These are phyloP conservation scores for Spathaspora gorwiae DNA, from an alignment of 805 yeast species.

Conservation along the genomic window DNA sequence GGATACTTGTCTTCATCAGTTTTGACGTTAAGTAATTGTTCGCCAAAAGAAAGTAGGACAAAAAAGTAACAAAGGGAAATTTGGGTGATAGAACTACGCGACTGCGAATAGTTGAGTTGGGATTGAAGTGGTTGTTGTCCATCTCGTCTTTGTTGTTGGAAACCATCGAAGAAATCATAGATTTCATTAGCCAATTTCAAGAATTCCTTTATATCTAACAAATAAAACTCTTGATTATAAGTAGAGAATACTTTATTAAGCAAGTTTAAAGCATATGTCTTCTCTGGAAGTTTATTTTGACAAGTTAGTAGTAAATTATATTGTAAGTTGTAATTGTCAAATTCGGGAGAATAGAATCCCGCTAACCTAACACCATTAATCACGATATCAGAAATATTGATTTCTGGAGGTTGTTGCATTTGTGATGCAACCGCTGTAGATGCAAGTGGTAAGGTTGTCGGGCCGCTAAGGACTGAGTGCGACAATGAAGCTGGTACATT, in stretches of 20 bases:
- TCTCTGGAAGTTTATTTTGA: conserved; percentile 20
- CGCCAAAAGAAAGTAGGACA: conserved; percentile 34
- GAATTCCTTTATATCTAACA: conserved; percentile 23
- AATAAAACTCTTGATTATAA: conserved; percentile 33
- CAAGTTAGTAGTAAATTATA: conserved; percentile 17
- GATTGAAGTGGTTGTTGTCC: neutral
- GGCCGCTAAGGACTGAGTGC: neutral
- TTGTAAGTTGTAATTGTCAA: conserved; percentile 20
- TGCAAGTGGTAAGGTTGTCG: neutral
- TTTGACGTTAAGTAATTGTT: conserved; percentile 20
- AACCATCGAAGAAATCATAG: conserved; percentile 10
- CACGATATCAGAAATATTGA: neutral
- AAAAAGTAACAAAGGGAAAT: conserved; percentile 26
- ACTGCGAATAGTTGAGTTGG: neutral
- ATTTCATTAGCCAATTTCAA: conserved; percentile 11
- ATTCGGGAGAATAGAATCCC: neutral
- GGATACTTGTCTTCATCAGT: conserved; percentile 13
- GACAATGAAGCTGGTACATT: neutral
- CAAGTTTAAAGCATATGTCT: conserved; percentile 16
- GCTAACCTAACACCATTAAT: neutral
- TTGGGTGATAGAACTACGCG: neutral
- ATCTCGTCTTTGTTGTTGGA: neutral
- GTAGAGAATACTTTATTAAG: conserved; percentile 22
- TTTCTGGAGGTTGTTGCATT: neutral
- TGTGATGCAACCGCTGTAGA: neutral